Evolutionary conservation across 495 filamentous ascomycete species (phyloP).

Genomic region (Podospora pseudocomata): DNA sequence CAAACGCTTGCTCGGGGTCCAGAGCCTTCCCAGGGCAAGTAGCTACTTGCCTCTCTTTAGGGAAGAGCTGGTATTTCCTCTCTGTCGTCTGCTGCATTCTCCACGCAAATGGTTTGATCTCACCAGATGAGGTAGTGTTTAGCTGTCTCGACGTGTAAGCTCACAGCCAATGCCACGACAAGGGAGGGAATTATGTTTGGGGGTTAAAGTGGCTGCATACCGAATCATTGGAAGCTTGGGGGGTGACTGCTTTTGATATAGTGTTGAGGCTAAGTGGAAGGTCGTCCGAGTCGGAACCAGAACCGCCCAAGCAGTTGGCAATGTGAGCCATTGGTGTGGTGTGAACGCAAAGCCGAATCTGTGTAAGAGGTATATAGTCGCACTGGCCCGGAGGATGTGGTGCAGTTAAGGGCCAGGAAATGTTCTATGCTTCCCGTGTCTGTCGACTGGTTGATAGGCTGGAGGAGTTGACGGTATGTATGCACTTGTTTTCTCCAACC

Average conservation of each 20-base stretch:
- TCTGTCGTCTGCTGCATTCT: conserved; percentile 52
- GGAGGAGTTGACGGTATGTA: conserved; percentile 32
- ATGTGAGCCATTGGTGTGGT: conserved; percentile 49
- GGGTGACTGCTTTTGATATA: conserved; percentile 45
- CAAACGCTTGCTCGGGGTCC: conserved; percentile 50
- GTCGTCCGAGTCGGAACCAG: conserved; percentile 34
- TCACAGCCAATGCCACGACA: conserved; percentile 25
- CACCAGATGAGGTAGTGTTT: conserved; percentile 34
- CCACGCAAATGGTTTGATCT: conserved; percentile 46
- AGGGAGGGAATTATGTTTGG: conserved; percentile 1
- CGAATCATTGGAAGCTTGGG: conserved; percentile 43
- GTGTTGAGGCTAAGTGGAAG: conserved; percentile 38
- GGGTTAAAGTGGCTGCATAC: conserved; percentile 38
- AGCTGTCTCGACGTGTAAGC: conserved; percentile 31
- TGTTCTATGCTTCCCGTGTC: conserved; percentile 21
- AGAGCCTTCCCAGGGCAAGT: conserved; percentile 40
- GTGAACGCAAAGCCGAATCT: conserved; percentile 22
- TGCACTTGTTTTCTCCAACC: conserved; percentile 20
- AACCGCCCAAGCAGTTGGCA: conserved; percentile 38
- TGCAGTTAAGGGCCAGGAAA: conserved; percentile 29
- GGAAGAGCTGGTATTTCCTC: conserved; percentile 53
- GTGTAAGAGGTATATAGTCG: conserved; percentile 34
- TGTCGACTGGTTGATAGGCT: conserved; percentile 27
- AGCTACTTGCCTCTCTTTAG: conserved; percentile 42
- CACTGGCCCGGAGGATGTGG: conserved; percentile 29